Evolutionary conservation across 192 early-diverging fungal species (phyloP).

Genomic region (Coemansia aciculifera): DNA sequence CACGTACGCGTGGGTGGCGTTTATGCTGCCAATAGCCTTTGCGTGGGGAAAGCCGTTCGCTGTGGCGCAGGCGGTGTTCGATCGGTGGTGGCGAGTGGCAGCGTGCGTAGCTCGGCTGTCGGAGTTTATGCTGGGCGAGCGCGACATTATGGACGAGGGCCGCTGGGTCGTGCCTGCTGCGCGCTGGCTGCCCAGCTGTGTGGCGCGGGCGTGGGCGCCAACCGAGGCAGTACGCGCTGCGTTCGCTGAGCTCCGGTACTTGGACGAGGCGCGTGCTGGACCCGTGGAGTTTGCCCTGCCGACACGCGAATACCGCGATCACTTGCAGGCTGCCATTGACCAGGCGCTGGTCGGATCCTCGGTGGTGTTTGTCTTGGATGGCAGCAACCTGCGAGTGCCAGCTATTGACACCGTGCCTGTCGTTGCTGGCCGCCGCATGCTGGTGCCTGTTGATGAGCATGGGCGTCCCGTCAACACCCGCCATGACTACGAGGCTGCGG

Average conservation of each 20-base stretch:
- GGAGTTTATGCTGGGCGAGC: constrained; percentile 80
- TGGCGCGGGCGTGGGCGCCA: constrained; percentile 47
- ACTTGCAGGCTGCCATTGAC: constrained; percentile 43
- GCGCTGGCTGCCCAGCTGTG: constrained; percentile 57
- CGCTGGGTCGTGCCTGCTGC: constrained; percentile 54
- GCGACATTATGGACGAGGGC: constrained; percentile 74
- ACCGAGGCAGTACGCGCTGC: constrained; percentile 53
- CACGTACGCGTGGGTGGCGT: constrained; percentile 64
- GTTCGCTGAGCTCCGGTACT: constrained; percentile 25
- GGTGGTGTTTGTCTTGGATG: constrained; percentile 64
- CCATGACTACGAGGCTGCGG: constrained; percentile 63
- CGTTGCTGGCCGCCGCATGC: constrained; percentile 73
- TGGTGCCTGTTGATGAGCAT: constrained; percentile 71
- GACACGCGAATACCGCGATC: constrained; percentile 19
- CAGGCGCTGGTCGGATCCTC: constrained; percentile 48
- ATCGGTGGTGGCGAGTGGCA: constrained; percentile 72
- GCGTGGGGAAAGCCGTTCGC: constrained; percentile 62
- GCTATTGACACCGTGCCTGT: constrained; percentile 82
- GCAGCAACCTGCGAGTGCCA: constrained; percentile 77
- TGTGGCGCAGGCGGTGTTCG: constrained; percentile 58
- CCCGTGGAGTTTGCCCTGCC: constrained; percentile 17
- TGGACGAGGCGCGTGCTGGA: constrained; percentile 28
- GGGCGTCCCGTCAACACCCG: constrained; percentile 57
- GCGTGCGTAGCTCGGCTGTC: constrained; percentile 69
- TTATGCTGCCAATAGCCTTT: constrained; percentile 70